Evolutionary conservation across 306 rosid species (phyloP).

Genomic region (Pyrus communis): DNA sequence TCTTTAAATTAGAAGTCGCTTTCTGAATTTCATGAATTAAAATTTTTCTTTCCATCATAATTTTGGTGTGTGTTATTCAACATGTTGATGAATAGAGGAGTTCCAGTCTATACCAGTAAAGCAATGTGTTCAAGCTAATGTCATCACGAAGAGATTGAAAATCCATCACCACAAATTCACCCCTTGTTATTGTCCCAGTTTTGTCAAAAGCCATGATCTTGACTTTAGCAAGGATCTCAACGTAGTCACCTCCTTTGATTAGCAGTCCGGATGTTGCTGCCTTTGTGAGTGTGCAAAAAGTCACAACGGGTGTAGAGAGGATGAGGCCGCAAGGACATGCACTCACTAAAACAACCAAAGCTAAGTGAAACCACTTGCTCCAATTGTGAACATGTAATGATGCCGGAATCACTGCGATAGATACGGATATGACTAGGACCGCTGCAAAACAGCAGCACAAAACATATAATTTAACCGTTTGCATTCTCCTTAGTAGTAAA

Average conservation of each 20-base stretch:
- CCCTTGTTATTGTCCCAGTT: conserved; percentile 90
- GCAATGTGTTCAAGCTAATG: conserved; percentile 48
- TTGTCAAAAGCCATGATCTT: conserved; percentile 83
- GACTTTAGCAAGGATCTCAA: conserved; percentile 68
- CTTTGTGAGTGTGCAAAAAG: conserved; percentile 86
- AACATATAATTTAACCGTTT: background rate
- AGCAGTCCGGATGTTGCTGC: conserved; percentile 87
- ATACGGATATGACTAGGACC: conserved; percentile 46
- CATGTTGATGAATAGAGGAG: background rate
- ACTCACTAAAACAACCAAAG: conserved; percentile 82
- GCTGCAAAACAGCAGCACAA: conserved; percentile 38
- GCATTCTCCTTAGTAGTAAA: background rate
- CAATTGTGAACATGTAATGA: conserved; percentile 35
- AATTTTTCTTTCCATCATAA: background rate
- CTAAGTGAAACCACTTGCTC: conserved; percentile 72
- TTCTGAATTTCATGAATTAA: background rate
- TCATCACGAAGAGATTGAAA: conserved; percentile 55
- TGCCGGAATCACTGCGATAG: conserved; percentile 55
- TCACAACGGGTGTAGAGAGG: conserved; percentile 92
- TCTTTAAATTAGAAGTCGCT: background rate
- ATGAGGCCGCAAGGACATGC: conserved; percentile 93
- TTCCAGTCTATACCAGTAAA: conserved; percentile 55
- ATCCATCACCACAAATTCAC: conserved; percentile 69
- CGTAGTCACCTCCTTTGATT: conserved; percentile 86
- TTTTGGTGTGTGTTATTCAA: background rate